These are phyloP conservation scores for Paramecium biaurelia DNA, from an alignment of 73 alveolate species.

Conservation along the genomic window DNA sequence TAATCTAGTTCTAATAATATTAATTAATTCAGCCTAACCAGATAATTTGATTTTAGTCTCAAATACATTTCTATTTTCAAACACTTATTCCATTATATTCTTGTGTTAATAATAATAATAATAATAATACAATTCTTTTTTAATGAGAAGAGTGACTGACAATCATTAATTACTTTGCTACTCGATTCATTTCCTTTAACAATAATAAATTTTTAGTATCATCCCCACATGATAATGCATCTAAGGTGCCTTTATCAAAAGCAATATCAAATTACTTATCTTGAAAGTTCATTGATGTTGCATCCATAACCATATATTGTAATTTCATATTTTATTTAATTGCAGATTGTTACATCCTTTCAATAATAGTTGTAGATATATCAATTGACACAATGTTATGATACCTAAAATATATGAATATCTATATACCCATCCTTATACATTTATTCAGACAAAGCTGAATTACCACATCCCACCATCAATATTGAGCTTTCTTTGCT, in stretches of 20 bases:
- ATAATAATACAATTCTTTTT: not conserved
- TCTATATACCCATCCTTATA: conserved; percentile 48
- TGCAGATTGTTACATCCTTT: conserved; percentile 34
- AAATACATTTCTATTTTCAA: not conserved
- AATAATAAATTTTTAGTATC: not conserved
- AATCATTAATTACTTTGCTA: not conserved
- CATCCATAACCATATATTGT: conserved; percentile 45
- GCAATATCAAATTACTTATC: conserved; percentile 57
- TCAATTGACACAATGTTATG: conserved; percentile 56
- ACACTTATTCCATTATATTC: not conserved
- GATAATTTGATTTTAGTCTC: conserved; percentile 13
- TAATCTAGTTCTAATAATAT: conserved; percentile 8
- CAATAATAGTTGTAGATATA: conserved; percentile 37
- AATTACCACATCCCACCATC: conserved; percentile 65
- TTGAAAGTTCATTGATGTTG: conserved; percentile 31
- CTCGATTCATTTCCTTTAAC: conserved; percentile 54
- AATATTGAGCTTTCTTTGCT: conserved; percentile 17
- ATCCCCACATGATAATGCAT: conserved; percentile 57
- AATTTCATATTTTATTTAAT: not conserved
- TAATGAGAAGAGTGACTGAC: conserved; percentile 14
- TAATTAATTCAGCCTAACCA: conserved; percentile 34
- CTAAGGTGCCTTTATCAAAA: conserved; percentile 61
- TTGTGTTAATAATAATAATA: not conserved
- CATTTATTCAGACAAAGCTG: conserved; percentile 59
- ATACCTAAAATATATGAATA: not conserved